Base-by-base conservation (phyloP, 257 asterid genomes). In the Nicotiana obtusifolia region DNA sequence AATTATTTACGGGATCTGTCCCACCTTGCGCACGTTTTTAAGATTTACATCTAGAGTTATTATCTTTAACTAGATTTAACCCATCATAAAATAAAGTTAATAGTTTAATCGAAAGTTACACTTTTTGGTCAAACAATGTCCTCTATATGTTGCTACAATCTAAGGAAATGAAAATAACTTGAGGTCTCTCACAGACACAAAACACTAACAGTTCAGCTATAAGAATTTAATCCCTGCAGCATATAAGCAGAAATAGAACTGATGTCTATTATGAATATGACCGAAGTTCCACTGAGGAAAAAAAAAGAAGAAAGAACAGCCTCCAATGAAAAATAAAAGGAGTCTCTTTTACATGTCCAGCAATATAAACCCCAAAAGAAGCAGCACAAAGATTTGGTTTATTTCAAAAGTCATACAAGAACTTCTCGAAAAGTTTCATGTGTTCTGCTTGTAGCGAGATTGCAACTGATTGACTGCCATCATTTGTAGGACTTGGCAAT, bases 391-490 rank as follows among this genome's bases (percentile, higher is more conserved):
- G 57, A 35, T 22, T 19, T 1, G 0, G 78, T 59, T 9, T 75
- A 37, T 14, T 44, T 91, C 88, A 93, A 64, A 94, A 86, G 11
- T 92, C 97, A 83, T 88, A 92, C 66, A 94, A 86, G 86, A 91
- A 84, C 85, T 87, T 86, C 88, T 93, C 88, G 64, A 94, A 94
- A 60, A 89, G 81, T 82, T 94, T 94, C 97, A 94, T 93, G 62
- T 94, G 98, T 78, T 90, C 96, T 1, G 80, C 64, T 82, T 91
- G 98, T 49, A 94, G 86, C 0, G 98, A 93, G 19, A 94, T 90
- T 1, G 93, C 98, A 3, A 94, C 94, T 1, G 95, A 91, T 41
- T 93, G 80, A 89, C 97, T 91, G 14, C 97, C 97, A 44, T 93
- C 97, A 10, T 87, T 87, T 10, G 64, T 77, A 0, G 97, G 87